Base-by-base conservation (phyloP, 768 basidiomycete species). In the Termitomyces sp. region DNA sequence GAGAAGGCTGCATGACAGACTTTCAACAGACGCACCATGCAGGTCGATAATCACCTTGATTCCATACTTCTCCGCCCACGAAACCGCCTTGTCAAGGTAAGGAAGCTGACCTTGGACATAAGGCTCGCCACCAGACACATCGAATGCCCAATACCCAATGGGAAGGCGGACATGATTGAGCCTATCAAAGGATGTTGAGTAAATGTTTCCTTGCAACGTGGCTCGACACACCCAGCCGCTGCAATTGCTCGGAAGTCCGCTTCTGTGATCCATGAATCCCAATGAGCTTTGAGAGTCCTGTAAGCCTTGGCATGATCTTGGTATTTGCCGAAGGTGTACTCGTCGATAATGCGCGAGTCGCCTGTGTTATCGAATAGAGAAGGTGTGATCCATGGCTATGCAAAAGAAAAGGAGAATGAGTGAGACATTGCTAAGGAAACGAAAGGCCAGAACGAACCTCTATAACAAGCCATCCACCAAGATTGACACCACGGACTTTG, bases 71-170 rank as follows among this genome's bases (percentile, higher is more conserved):
- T 75, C 74, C 1, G 95, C 94, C 86, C 92, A 94, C n/a, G 69
- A 70, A 46, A 90, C 79, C 7, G 90, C 91, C 40, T 86, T 81
- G 63, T 77, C 63, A 22, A 93, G 75, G 74, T 89, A 92, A 20
- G 85, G 80, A 35, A 90, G 75, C 70, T 92, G 91, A 12, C 91
- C 91, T 73, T 85, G 82, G 61, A 91, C 84, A 71, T 81, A 93
- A 7, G 92, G 93, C 67, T 94, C 89, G 6, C 91, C 91, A 18
- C 79, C 78, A n/a, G 83, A 81, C 36, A 93, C 85, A 60, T 94
- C 92, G 67, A 88, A 93, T 1, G 90, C 92, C 92, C 92, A 96
- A 73, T 92, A 96, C 13, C 93, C 94, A 45, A 96, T 91, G 18
- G 92, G 92, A 46, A 94, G 69, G 48, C 92, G 85, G 57, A 94